These are phyloP conservation scores for Kurtzmaniella fragi DNA, from an alignment of 805 yeast species.

Conservation along the genomic window DNA sequence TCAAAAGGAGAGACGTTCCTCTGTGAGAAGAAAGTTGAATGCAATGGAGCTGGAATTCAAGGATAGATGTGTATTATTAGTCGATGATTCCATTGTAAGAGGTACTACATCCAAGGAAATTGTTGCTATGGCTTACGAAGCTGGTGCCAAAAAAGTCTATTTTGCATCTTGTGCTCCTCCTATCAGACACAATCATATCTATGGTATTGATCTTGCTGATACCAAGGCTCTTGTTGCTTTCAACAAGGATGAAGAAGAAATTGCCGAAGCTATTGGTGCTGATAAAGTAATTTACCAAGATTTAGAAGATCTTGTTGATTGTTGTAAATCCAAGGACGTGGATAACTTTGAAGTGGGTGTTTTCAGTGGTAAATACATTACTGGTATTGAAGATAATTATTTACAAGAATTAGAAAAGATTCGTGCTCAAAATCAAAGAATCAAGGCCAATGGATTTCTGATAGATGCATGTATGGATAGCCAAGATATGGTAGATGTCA, in stretches of 20 bases:
- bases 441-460: constrained; percentile 37
- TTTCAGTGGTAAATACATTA: constrained; percentile 88
- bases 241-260: constrained; percentile 66
- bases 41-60: constrained; percentile 93
- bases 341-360: constrained; percentile 90
- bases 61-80: constrained; percentile 79
- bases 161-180: constrained; percentile 98
- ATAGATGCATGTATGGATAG: constrained; percentile 39
- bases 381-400: constrained; percentile 88
- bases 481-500: constrained; percentile 55
- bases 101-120: constrained; percentile 97
- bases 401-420: constrained; percentile 75
- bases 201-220: constrained; percentile 97
- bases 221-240: constrained; percentile 90
- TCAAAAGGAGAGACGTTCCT: constrained; percentile 88
- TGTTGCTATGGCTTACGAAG: constrained; percentile 97
- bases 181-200: constrained; percentile 92
- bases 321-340: constrained; percentile 52
- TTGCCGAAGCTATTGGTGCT: constrained; percentile 78
- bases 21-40: constrained; percentile 90
- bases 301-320: constrained; percentile 73
- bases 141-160: constrained; percentile 93
- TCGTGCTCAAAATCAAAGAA: constrained; percentile 69
- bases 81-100: constrained; percentile 95
- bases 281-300: constrained; percentile 88